These are phyloP conservation scores for Zygoascus flipseniorum DNA, from an alignment of 805 yeast genomes.

Conservation along the genomic window DNA sequence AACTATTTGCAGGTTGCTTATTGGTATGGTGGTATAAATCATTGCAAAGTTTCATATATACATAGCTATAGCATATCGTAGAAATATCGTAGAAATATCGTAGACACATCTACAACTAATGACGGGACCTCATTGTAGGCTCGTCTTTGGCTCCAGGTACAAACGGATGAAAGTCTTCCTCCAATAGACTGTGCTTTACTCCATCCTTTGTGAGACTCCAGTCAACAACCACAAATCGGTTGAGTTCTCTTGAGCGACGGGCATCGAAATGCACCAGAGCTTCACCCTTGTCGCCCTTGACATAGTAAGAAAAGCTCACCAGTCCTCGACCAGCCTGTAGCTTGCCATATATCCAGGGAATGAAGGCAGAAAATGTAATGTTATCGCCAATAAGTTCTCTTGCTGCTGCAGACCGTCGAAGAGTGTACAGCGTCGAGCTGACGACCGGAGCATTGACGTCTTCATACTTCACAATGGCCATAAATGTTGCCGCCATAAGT, in stretches of 20 bases:
- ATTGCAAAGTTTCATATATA: too few relatives aligned
- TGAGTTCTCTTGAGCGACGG: conserved; percentile 50
- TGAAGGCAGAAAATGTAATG: conserved; percentile 60
- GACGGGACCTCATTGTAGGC: conserved; percentile 17
- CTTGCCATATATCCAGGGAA: conserved; percentile 87
- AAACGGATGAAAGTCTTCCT: conserved; percentile 35
- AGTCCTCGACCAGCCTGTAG: conserved; percentile 76
- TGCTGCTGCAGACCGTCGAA: conserved; percentile 66
- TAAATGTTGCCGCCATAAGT: conserved; percentile 46
- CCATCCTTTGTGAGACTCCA: conserved; percentile 54
- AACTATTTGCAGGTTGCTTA: too few relatives aligned
- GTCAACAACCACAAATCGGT: conserved; percentile 49
- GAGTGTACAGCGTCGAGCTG: conserved; percentile 73
- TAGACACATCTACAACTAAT: too few relatives aligned
- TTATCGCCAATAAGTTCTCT: conserved; percentile 61
- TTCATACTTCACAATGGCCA: conserved; percentile 83
- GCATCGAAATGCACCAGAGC: conserved; percentile 60
- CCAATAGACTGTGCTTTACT: conserved; percentile 36
- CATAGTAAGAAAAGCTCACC: conserved; percentile 63
- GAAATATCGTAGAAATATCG: too few relatives aligned
- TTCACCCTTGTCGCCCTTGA: conserved; percentile 53
- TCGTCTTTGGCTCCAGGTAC: conserved; percentile 26
- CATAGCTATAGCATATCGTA: too few relatives aligned
- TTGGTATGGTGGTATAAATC: too few relatives aligned
- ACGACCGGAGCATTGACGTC: conserved; percentile 85